Evolutionary conservation across 2,329 filamentous ascomycete genomes (phyloP).

Genomic region (Ascochyta rabiei): DNA sequence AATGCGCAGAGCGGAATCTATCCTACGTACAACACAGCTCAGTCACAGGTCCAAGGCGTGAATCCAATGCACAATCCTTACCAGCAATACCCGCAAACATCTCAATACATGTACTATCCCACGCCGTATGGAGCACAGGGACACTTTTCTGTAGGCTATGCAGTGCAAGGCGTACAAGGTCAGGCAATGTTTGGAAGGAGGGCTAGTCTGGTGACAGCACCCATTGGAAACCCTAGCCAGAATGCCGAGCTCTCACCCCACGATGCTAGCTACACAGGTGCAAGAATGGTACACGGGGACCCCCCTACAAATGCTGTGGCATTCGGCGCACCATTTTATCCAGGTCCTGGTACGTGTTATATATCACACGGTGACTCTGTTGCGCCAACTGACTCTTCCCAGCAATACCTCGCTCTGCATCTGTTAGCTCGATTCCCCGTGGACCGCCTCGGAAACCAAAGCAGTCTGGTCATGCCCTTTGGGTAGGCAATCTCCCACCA

Average conservation of each 20-base stretch:
- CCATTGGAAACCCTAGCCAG: constrained; percentile 28
- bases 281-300: constrained; percentile 25
- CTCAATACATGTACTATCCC: constrained; percentile 46
- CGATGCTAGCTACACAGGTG: constrained; percentile 25
- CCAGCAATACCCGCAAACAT: constrained; percentile 38
- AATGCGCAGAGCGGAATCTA: constrained; percentile 32
- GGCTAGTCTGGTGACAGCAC: constrained; percentile 29
- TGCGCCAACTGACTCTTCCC: not conserved
- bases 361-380: not conserved
- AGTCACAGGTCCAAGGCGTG: constrained; percentile 31
- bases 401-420: constrained; percentile 32
- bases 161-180: constrained; percentile 30
- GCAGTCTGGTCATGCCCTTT: constrained; percentile 83
- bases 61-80: constrained; percentile 35
- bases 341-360: constrained; percentile 1
- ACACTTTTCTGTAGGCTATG: constrained; percentile 35
- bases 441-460: constrained; percentile 71
- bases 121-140: constrained; percentile 39
- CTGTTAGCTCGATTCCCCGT: constrained; percentile 54
- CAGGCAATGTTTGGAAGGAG: constrained; percentile 41
- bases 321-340: constrained; percentile 19
- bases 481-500: constrained; percentile 92
- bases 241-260: constrained; percentile 28
- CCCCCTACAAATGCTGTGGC: constrained; percentile 21
- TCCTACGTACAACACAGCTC: constrained; percentile 29